Percentiles rank a stretch among this genome's conserved stretches.
Conservation (phyloP, 192 early-diverging fungal species). For the Rhizoclosmatium globosum region DNA sequence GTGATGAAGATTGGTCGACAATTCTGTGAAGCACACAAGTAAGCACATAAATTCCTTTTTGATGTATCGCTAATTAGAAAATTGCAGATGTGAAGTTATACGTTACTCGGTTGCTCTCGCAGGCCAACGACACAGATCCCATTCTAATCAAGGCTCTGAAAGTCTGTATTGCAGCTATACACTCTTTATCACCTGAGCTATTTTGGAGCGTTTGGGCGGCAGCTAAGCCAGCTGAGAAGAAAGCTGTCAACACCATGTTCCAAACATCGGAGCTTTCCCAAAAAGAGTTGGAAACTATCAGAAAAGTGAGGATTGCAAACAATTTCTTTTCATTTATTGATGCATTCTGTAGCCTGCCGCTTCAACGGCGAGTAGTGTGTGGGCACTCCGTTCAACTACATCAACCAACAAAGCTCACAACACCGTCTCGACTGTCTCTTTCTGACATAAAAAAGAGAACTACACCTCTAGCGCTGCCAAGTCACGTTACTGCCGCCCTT, state of each 20-base stretch:
- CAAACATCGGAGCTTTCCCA: conserved; percentile 7
- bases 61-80: neutral
- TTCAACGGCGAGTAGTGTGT: no score
- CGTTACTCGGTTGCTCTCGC: conserved; percentile 14
- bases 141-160: conserved; percentile 20
- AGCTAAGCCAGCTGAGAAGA: conserved; percentile 27
- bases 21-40: conserved; percentile 14
- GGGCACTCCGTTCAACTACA: no score
- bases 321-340: no score
- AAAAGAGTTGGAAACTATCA: conserved; percentile 21
- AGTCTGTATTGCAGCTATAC: conserved; percentile 7
- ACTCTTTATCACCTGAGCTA: neutral
- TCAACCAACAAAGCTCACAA: no score
- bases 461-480: no score
- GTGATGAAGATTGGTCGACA: conserved; percentile 36
- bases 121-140: conserved; percentile 2
- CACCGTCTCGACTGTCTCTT: no score
- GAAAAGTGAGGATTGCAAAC: neutral
- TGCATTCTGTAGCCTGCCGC: no score
- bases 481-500: no score
- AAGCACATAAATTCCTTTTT: neutral
- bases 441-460: no score
- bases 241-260: conserved; percentile 28
- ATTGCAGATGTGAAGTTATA: conserved; percentile 24
- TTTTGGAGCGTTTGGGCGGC: conserved; percentile 29